Evolutionary conservation across 148 eudicot species (phyloP), one percentile per base, ranked within the genome.

Genomic region (Chenopodium berlandieri): DNA sequence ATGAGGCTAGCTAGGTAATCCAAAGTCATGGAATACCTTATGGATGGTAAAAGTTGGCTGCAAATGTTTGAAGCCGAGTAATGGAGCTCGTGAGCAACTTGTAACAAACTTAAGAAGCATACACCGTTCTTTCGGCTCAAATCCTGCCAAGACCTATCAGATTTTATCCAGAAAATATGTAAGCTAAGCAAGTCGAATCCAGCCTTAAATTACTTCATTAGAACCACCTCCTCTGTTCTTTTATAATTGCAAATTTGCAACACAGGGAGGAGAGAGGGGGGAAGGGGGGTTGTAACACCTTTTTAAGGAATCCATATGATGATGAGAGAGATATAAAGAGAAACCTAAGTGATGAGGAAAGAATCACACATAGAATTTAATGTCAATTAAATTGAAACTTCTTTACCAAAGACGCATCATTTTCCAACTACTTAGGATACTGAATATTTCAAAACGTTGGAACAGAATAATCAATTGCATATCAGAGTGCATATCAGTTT

Each of bases 11-110:
- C 9, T n/a, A 44, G 10, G 17, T 64, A 17, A 44, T 27, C 1
- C 23, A 46, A 75, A 66, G 31, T 25, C 4, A 25, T 20, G 27
- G 30, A 77, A 71, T 87, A 95, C 98, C 98, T 95, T 95, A 80
- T 95, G 98, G 81, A 95, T 92, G 23, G 98, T 92, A 85, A 95
- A 95, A n/a, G 93, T 82, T 74, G 98, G 98, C 31, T 92, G 98
- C 89, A 95, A 91, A 83, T 93, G 90, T 82, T 95, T 93, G 83
- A 95, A 95, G 50, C 98, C 98, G 84, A 95, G 94, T 76, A 95
- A 82, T 72, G 98, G 98, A 82, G 94, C 98, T 79, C 98, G 90
- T 75, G 97, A 92, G 89, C 98, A 93, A 87, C 98, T 95, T 62
- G 98, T 93, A 81, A 95, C 98, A 86, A 95, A 95, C 86, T 95